A percentile compares a stretch with the other conserved stretches of the same genome.
Evolutionary conservation across 2,329 filamentous ascomycete species (phyloP).

Genomic region (Endothia cerciana): DNA sequence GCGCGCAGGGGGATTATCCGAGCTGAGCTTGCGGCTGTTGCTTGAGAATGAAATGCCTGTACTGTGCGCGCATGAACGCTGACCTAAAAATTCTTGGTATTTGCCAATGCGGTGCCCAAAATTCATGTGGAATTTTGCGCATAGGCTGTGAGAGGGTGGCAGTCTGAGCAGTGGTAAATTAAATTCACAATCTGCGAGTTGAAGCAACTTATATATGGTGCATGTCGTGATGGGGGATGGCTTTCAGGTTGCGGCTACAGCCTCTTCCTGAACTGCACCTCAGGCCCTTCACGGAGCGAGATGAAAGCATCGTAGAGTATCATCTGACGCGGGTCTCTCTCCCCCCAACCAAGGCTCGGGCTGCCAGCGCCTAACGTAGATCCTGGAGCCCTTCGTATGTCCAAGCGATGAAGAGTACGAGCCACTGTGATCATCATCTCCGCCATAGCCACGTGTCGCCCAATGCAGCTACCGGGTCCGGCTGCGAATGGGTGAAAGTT

Average conservation of each 20-base stretch:
- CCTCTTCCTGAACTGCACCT: slow-evolving; percentile 34
- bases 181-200: no score
- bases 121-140: no score
- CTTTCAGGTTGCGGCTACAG: not conserved
- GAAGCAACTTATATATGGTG: no score
- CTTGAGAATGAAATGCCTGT: not conserved
- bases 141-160: no score
- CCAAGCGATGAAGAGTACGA: slow-evolving; percentile 32
- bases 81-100: no score
- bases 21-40: slow-evolving; percentile 5
- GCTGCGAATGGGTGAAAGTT: slow-evolving; percentile 33
- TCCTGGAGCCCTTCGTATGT: slow-evolving; percentile 32
- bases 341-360: slow-evolving; percentile 29
- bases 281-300: slow-evolving; percentile 32
- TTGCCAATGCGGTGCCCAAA: no score
- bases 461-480: slow-evolving; percentile 26
- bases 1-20: not conserved
- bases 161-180: no score
- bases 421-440: slow-evolving; percentile 34
- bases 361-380: slow-evolving; percentile 32
- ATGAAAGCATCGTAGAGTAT: slow-evolving; percentile 35
- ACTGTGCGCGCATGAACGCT: no score
- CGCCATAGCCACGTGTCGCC: slow-evolving; percentile 33
- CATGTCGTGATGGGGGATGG: not conserved
- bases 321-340: slow-evolving; percentile 29